phyloP scores from a whole-genome alignment of 805 yeast genomes.

The Clavispora vitiphila region DNA sequence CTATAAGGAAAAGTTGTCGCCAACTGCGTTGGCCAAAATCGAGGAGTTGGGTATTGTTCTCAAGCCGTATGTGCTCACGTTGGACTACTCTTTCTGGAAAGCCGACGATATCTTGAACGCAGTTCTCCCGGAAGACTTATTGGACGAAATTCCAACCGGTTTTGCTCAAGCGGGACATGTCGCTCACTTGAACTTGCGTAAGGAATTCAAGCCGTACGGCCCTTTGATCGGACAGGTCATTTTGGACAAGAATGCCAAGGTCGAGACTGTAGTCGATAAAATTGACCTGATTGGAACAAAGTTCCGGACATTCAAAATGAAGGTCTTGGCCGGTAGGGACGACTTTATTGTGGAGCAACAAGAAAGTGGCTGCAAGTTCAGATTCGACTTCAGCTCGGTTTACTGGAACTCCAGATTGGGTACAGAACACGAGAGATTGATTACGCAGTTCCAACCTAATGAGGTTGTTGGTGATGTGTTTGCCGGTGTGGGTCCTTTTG shows the following conservation, averaged over 20 bases:
- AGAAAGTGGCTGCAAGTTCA: conserved; percentile 82
- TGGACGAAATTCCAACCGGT: conserved; percentile 80
- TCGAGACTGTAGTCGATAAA: conserved; percentile 89
- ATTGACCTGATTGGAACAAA: conserved; percentile 80
- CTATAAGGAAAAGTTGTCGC: conserved; percentile 34
- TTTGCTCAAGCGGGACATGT: conserved; percentile 93
- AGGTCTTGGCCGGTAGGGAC: conserved; percentile 81
- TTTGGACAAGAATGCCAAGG: conserved; percentile 76
- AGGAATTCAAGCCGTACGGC: conserved; percentile 80
- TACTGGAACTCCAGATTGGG: conserved; percentile 96
- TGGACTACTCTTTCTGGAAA: conserved; percentile 81
- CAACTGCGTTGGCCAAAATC: conserved; percentile 42
- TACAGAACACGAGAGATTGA: conserved; percentile 86
- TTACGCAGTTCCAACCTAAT: conserved; percentile 53
- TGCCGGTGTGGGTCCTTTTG: conserved; percentile 99
- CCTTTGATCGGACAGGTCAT: conserved; percentile 82
- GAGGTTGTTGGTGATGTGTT: conserved; percentile 89
- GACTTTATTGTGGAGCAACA: conserved; percentile 76
- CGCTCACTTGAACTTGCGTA: conserved; percentile 84
- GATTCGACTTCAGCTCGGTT: conserved; percentile 86
- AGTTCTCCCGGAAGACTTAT: conserved; percentile 64
- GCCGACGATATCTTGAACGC: conserved; percentile 80
- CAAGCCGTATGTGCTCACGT: conserved; percentile 46
- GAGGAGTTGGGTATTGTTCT: conserved; percentile 43
- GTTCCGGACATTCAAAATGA: conserved; percentile 91